These are phyloP conservation scores for Starmerella tilneyi DNA, from an alignment of 805 yeast species.

Conservation along the genomic window DNA sequence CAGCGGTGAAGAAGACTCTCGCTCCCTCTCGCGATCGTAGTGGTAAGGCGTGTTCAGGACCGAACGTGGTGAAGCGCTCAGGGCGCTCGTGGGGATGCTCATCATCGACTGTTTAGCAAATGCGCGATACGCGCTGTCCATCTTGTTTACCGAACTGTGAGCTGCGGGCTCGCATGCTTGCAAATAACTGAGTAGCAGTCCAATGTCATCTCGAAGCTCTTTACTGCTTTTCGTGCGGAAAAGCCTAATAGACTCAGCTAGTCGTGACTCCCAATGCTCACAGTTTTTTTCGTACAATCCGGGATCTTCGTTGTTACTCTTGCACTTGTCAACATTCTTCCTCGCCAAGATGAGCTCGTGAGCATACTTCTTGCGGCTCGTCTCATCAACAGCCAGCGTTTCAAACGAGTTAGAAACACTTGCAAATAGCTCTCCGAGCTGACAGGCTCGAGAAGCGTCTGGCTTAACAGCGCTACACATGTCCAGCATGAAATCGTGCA, in stretches of 20 bases:
- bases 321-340: slow-evolving; percentile 1
- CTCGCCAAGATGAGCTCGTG: slow-evolving; percentile 1
- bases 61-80: background rate
- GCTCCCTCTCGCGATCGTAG: background rate
- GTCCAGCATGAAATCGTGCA: background rate
- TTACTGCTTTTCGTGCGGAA: background rate
- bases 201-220: background rate
- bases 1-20: background rate
- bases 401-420: background rate
- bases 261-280: background rate
- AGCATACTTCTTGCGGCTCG: background rate
- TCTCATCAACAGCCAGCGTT: background rate
- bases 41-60: background rate
- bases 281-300: slow-evolving; percentile 1
- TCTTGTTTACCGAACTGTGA: background rate
- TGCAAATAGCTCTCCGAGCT: background rate
- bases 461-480: slow-evolving; percentile 2
- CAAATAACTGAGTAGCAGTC: background rate
- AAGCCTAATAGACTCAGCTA: background rate
- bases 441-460: background rate
- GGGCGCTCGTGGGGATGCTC: background rate
- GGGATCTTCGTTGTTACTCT: background rate
- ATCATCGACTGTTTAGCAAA: background rate
- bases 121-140: background rate
- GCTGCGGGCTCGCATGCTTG: background rate